Base-by-base conservation (phyloP, 768 basidiomycete genomes). In the Collybia sordida region DNA sequence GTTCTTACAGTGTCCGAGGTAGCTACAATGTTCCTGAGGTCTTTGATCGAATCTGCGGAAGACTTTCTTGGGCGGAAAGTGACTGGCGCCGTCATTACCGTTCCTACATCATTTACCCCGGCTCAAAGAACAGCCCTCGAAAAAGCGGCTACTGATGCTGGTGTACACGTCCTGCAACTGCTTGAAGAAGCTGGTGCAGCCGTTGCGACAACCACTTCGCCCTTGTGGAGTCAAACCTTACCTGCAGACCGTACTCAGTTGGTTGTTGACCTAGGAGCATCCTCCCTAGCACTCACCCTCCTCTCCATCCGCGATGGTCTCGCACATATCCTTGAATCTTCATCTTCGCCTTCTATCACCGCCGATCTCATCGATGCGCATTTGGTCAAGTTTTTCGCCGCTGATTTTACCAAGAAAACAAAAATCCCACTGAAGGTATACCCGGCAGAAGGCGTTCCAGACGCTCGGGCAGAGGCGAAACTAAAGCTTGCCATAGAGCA, bases 341-440 rank as follows among this genome's bases (percentile, higher is more conserved):
- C 77, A 6, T 68, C 73, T n/a, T 69, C 70, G 27, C 64, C 75
- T 28, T 58, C 64, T 22, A 64, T 87, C 39, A 84, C 86, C 4
- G 90, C 86, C 0, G 80, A 88, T 56, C 77, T 80, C 51, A 83
- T 95, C 60, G 91, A 93, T 69, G 81, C 83, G 52, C 81, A 85
- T 62, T 78, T 98, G 36, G 83, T 97, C 72, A 86, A 88, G 52
- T 90, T 90, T 75, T 97, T 99, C 67, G 85, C 90, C 46, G 85
- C 93, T 64, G 96, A 99, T 56, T 99, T 99, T 68, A 90, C 90
- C 43, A 98, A 98, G 72, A 99, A 97, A 74, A 94, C 88, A 15
- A 93, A 91, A 67, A 80, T 80, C 19, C 72, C 85, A 0, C 74
- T 97, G 37, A 70, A 78, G 7, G 77, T 93, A 14, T 81, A 74